A percentile compares a stretch with the other conserved stretches of the same genome.
Evolutionary conservation across 2,329 filamentous ascomycete genomes (phyloP).

Genomic region (Verticillium nonalfalfae): DNA sequence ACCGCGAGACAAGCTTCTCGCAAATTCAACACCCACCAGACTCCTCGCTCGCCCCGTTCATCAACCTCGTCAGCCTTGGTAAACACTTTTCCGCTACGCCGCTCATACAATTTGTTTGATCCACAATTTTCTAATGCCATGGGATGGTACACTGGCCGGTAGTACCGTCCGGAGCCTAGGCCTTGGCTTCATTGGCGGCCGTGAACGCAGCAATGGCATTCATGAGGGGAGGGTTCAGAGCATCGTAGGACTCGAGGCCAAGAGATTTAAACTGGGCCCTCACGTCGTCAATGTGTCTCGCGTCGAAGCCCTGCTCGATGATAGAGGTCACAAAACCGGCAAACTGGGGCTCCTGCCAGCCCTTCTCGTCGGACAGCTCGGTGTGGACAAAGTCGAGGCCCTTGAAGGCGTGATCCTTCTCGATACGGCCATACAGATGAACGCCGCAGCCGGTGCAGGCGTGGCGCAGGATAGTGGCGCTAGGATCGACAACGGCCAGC

Average conservation of each 20-base stretch:
- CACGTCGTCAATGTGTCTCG: slow-evolving; percentile 47
- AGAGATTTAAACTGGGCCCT: slow-evolving; percentile 43
- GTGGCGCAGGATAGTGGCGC: slow-evolving; percentile 53
- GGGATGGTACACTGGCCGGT: neutral
- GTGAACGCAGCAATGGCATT: slow-evolving; percentile 52
- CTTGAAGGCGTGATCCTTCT: slow-evolving; percentile 58
- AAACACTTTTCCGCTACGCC: neutral
- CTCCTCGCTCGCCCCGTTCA: neutral
- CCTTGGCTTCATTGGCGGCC: slow-evolving; percentile 17
- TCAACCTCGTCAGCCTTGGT: neutral
- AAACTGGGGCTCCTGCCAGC: slow-evolving; percentile 69
- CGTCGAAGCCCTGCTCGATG: slow-evolving; percentile 60
- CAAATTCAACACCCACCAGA: neutral
- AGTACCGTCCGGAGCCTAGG: neutral
- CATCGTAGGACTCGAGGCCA: slow-evolving; percentile 58
- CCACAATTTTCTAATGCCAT: neutral
- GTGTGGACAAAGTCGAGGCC: slow-evolving; percentile 64
- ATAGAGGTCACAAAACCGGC: slow-evolving; percentile 62
- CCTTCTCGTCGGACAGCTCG: slow-evolving; percentile 51
- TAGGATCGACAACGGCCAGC: slow-evolving; percentile 46
- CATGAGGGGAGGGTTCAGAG: slow-evolving; percentile 56
- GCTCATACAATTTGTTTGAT: neutral
- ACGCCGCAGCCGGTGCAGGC: slow-evolving; percentile 56
- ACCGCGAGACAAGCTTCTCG: neutral
- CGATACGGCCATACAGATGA: slow-evolving; percentile 59